These are phyloP conservation scores for Verticillium tricorpus DNA, from an alignment of 2,329 filamentous ascomycete genomes.

Conservation along the genomic window DNA sequence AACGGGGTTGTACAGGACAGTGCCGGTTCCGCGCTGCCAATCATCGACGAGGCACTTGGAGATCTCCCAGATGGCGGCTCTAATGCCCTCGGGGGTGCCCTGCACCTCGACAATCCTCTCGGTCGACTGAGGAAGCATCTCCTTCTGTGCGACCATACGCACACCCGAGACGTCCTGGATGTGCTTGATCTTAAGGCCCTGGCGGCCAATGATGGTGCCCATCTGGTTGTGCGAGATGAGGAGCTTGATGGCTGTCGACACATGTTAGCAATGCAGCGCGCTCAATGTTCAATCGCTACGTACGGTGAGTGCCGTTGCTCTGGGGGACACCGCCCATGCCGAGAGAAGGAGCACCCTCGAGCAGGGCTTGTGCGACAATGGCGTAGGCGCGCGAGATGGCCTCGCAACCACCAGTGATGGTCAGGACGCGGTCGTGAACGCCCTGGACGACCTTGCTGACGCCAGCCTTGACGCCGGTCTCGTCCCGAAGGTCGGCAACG, in stretches of 20 bases:
- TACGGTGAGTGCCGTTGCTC: constrained; percentile 92
- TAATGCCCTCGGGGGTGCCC: constrained; percentile 89
- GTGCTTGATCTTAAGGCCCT: constrained; percentile 98
- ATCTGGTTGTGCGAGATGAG: constrained; percentile 99
- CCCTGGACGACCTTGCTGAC: constrained; percentile 98
- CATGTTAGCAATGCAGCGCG: constrained; percentile 17
- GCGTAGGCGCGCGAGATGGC: constrained; percentile 89
- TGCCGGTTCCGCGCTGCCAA: constrained; percentile 94
- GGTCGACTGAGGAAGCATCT: constrained; percentile 98
- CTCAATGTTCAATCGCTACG: constrained; percentile 31
- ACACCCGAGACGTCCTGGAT: constrained; percentile 96
- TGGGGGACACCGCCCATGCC: constrained; percentile 91
- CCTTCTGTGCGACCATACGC: constrained; percentile 98
- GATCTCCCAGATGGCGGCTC: constrained; percentile 97
- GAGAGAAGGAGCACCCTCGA: constrained; percentile 91
- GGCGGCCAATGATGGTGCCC: constrained; percentile 97
- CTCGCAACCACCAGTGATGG: constrained; percentile 85
- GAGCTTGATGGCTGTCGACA: constrained; percentile 75
- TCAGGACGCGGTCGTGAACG: constrained; percentile 94
- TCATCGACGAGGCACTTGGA: constrained; percentile 98
- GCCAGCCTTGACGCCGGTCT: constrained; percentile 95
- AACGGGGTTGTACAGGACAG: constrained; percentile 94
- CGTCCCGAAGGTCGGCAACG: constrained; percentile 91
- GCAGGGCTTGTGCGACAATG: constrained; percentile 83
- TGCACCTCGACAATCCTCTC: constrained; percentile 97